Conservation (phyloP, 768 basidiomycete genomes). For the Macrolepiota albuminosa region DNA sequence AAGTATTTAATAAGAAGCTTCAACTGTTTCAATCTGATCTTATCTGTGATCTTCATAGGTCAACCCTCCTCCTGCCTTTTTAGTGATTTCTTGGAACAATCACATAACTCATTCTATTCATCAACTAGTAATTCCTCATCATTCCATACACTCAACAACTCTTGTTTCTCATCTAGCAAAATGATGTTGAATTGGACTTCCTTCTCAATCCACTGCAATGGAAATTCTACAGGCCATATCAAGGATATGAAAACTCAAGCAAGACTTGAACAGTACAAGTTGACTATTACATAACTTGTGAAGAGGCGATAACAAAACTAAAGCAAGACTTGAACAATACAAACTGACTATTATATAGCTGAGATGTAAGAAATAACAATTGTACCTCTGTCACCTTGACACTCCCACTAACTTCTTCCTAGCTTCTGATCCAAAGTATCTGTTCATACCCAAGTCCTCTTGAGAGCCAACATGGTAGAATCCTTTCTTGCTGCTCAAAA, state of each 20-base stretch:
- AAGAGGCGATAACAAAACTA: neutral
- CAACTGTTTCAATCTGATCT: too few relatives aligned
- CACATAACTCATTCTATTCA: too few relatives aligned
- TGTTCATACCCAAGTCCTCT: slow-evolving; percentile 26
- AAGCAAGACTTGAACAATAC: neutral
- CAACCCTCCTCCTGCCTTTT: too few relatives aligned
- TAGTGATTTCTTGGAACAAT: too few relatives aligned
- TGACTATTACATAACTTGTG: too few relatives aligned
- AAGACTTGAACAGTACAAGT: neutral
- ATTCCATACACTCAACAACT: too few relatives aligned
- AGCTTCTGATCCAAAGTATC: slow-evolving; percentile 33
- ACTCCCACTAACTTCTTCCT: slow-evolving; percentile 32
- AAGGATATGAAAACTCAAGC: neutral
- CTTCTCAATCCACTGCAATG: too few relatives aligned
- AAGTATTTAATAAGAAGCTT: too few relatives aligned
- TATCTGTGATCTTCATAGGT: too few relatives aligned
- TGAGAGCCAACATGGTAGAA: slow-evolving; percentile 26
- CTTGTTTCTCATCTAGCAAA: too few relatives aligned
- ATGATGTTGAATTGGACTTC: too few relatives aligned
- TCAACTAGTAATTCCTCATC: too few relatives aligned
- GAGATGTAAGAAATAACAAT: neutral
- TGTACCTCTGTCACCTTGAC: slow-evolving; percentile 15
- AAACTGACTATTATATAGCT: neutral
- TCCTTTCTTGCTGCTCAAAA: slow-evolving; percentile 23
- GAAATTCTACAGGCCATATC: neutral